Evolutionary conservation across 176 grass and related monocot species (phyloP).

Genomic region (Poa annua): DNA sequence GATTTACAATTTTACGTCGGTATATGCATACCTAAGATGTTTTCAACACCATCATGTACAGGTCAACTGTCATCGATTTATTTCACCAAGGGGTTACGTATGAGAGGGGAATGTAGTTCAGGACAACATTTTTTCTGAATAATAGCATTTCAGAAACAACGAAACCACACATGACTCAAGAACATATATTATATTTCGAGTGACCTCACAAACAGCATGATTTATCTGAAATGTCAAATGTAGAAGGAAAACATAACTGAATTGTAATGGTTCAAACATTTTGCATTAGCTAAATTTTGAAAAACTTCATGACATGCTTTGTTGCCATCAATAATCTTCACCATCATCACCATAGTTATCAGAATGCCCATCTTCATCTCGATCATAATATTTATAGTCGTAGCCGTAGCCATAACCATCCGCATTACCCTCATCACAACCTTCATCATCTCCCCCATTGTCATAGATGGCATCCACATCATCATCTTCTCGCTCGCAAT

Average conservation of each 20-base stretch:
- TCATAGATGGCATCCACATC: neutral
- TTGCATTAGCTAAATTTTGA: neutral
- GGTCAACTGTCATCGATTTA: too few species aligned
- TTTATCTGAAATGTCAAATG: neutral
- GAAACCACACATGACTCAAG: neutral
- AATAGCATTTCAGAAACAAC: neutral
- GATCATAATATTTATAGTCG: too few species aligned
- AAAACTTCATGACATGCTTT: neutral
- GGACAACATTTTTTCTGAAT: neutral
- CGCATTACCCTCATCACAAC: too few species aligned
- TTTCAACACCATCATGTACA: too few species aligned
- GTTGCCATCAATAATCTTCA: neutral
- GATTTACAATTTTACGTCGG: too few species aligned
- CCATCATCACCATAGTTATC: neutral
- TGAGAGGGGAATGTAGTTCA: neutral
- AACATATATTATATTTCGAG: neutral
- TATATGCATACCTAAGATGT: too few species aligned
- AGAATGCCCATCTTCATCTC: neutral
- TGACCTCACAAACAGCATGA: neutral
- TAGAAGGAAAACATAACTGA: neutral
- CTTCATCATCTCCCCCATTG: neutral
- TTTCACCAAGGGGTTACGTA: neutral
- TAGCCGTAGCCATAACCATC: too few species aligned
- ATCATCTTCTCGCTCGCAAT: too few species aligned
- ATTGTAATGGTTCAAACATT: neutral